phyloP scores from a whole-genome alignment of 306 rosid genomes.

The Abrus pulchellus region DNA sequence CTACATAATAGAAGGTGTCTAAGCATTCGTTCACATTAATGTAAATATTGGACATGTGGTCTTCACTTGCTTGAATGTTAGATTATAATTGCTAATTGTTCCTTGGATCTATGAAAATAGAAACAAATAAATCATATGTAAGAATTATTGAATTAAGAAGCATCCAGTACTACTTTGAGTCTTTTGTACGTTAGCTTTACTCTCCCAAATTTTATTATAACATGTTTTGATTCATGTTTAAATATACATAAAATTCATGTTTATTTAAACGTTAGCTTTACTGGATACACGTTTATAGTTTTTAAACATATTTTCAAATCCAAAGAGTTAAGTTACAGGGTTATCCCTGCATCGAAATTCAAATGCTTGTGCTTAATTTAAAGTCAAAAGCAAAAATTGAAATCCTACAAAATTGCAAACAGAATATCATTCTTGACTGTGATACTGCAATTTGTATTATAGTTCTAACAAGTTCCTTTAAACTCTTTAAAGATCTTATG shows the following conservation, averaged over 20 bases:
- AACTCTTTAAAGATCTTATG: neutral
- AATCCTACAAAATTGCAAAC: neutral
- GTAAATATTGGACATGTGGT: neutral
- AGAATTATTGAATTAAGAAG: neutral
- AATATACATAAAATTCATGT: no score
- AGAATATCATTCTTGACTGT: constrained; percentile 15
- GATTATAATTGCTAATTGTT: constrained; percentile 8
- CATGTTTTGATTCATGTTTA: no score
- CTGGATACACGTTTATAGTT: no score
- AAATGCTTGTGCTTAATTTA: neutral
- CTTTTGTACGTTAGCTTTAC: neutral
- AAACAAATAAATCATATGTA: constrained; percentile 7
- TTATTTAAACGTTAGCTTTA: no score
- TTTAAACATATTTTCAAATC: no score
- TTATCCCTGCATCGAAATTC: neutral
- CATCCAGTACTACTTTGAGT: constrained; percentile 4
- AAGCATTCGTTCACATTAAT: constrained; percentile 19
- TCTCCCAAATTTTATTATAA: neutral
- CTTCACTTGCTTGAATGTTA: constrained; percentile 21
- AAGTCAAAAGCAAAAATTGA: neutral
- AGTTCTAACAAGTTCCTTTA: neutral
- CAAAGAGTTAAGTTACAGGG: no score
- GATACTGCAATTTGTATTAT: neutral
- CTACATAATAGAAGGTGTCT: neutral
- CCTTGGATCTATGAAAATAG: constrained; percentile 22